Percentiles rank a stretch among this genome's conserved stretches.
These are phyloP conservation scores for Calonectria ilicicola DNA, from an alignment of 2,329 filamentous ascomycete genomes.

Conservation along the genomic window DNA sequence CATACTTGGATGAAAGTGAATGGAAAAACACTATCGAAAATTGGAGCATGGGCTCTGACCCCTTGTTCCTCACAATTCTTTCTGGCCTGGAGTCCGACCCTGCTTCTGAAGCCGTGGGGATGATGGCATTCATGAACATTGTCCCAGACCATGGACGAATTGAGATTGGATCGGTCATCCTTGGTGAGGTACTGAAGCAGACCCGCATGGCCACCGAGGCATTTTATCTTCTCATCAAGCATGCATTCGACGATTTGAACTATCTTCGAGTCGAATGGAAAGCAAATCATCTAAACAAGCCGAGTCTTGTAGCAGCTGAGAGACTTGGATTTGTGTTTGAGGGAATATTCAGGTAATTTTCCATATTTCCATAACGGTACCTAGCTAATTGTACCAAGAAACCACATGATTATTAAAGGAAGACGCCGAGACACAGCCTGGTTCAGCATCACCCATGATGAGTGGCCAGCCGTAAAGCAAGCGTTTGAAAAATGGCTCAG, in stretches of 20 bases:
- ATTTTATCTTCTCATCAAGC: conserved; percentile 65
- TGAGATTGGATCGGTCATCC: conserved; percentile 70
- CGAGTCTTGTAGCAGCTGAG: conserved; percentile 65
- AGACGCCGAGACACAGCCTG: conserved; percentile 69
- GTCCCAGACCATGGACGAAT: conserved; percentile 60
- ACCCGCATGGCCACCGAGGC: conserved; percentile 69
- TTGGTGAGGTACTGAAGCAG: conserved; percentile 61
- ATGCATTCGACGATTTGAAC: conserved; percentile 64
- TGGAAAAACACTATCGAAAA: conserved; percentile 34
- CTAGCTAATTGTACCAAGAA: conserved; percentile 41
- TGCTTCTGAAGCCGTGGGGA: conserved; percentile 53
- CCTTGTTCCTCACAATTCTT: conserved; percentile 56
- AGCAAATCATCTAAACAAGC: conserved; percentile 66
- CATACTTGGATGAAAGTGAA: conserved; percentile 31
- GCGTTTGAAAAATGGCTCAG: conserved; percentile 67
- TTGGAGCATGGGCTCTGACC: conserved; percentile 47
- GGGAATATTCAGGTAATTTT: conserved; percentile 63
- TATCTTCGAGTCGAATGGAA: conserved; percentile 75
- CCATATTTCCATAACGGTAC: fast-evolving
- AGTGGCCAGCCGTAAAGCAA: conserved; percentile 63
- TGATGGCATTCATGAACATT: conserved; percentile 60
- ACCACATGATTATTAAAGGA: conserved; percentile 71
- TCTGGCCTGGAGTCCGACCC: conserved; percentile 42
- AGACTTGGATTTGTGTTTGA: conserved; percentile 71
- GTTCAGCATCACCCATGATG: conserved; percentile 68